These are phyloP conservation scores for Boletus vinaceobasis DNA, from an alignment of 768 basidiomycete species.

Conservation along the genomic window DNA sequence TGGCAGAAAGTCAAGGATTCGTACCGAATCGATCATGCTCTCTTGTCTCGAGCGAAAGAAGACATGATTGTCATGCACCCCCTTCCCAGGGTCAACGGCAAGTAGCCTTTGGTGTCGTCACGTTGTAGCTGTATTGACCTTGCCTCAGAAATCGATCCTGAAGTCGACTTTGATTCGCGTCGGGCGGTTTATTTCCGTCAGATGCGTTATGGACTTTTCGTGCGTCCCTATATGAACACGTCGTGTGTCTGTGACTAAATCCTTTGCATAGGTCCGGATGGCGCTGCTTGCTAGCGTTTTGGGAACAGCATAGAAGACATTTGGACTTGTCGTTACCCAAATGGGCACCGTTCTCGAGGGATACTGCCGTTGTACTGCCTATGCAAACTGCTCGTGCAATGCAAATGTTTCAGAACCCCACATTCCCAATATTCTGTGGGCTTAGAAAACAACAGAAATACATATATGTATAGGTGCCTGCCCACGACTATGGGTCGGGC, in stretches of 20 bases:
- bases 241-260: background rate
- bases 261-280: constrained; percentile 60
- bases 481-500: too few relatives aligned
- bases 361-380: background rate
- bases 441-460: too few relatives aligned
- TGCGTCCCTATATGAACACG: constrained; percentile 41
- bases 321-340: background rate
- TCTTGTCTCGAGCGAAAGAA: constrained; percentile 89
- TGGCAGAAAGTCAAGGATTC: constrained; percentile 91
- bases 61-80: constrained; percentile 99
- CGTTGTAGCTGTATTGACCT: constrained; percentile 8
- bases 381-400: background rate
- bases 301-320: constrained; percentile 24
- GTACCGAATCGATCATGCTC: constrained; percentile 91
- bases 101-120: constrained; percentile 20
- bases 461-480: too few relatives aligned
- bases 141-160: constrained; percentile 90
- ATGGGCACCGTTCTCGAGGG: background rate
- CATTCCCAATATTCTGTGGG: too few relatives aligned
- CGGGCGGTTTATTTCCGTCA: constrained; percentile 97
- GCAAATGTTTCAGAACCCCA: too few relatives aligned
- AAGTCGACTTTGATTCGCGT: constrained; percentile 94
- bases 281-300: constrained; percentile 72
- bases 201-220: constrained; percentile 97
- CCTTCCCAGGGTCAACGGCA: constrained; percentile 88